Evolutionary conservation across 73 alveolate species (phyloP).

Genomic region (Paramecium primaurelia): DNA sequence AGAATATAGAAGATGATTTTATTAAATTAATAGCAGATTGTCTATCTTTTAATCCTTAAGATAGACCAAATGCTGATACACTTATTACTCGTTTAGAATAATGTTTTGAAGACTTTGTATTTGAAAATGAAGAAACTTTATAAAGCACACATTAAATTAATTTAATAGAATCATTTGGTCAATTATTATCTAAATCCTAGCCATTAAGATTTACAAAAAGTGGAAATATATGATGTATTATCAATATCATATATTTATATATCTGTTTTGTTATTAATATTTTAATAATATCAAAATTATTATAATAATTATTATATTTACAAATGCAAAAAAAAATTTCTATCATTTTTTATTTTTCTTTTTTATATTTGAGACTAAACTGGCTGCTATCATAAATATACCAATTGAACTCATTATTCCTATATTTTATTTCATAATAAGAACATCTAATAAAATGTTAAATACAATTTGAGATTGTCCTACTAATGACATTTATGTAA

Average conservation of each 20-base stretch:
- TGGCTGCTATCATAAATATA: neutral
- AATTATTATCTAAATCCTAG: neutral
- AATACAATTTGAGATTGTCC: conserved; percentile 5
- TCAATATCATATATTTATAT: too few species aligned
- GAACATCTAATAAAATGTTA: neutral
- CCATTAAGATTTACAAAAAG: neutral
- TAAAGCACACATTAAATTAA: neutral
- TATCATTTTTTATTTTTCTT: neutral
- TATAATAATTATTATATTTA: too few species aligned
- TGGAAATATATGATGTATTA: neutral
- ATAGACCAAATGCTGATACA: neutral
- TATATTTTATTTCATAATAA: neutral
- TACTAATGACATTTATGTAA: neutral
- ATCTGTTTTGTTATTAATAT: too few species aligned
- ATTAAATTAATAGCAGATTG: neutral
- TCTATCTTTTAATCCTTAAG: neutral
- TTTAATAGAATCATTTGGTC: conserved; percentile 1
- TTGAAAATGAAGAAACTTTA: neutral
- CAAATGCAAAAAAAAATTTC: neutral
- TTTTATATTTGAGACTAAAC: neutral
- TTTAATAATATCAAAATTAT: too few species aligned
- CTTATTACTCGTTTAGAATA: neutral
- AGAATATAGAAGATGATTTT: neutral
- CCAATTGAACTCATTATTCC: neutral
- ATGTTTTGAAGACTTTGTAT: neutral